phyloP scores from a whole-genome alignment of 345 rosid genomes.

The Cardamine chenopodiifolia region DNA sequence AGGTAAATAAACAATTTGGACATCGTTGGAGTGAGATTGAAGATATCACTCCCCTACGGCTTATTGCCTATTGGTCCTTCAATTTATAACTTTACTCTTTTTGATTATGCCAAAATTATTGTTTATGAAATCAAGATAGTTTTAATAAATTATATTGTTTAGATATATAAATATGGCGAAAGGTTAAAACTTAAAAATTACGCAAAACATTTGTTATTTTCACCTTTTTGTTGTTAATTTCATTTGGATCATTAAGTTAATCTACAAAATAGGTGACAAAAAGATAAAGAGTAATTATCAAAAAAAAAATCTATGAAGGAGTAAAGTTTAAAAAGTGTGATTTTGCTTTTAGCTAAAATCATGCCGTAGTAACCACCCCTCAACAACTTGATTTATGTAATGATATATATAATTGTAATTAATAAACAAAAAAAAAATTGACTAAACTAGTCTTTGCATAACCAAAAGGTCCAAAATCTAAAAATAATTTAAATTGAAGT shows the following conservation, averaged over 20 bases:
- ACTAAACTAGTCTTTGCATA: constrained; percentile 13
- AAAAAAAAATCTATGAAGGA: not conserved
- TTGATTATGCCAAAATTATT: not conserved
- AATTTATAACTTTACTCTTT: not conserved
- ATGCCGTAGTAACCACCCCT: constrained; percentile 30
- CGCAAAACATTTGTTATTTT: not conserved
- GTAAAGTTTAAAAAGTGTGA: constrained; percentile 22
- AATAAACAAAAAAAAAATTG: constrained; percentile 7
- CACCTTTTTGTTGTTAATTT: not conserved
- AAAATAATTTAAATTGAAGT: not conserved
- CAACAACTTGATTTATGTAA: constrained; percentile 26
- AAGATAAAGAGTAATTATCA: not conserved
- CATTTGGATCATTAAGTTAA: not conserved
- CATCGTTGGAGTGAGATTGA: constrained; percentile 20
- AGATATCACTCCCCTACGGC: not conserved
- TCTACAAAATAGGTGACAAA: not conserved
- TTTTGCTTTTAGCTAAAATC: constrained; percentile 26
- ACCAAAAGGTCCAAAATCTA: constrained; percentile 19
- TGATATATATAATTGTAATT: not conserved
- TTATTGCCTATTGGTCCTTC: constrained; percentile 17
- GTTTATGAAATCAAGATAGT: not conserved
- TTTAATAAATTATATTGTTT: not conserved
- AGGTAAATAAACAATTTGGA: not conserved
- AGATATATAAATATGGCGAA: not conserved
- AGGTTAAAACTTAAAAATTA: not conserved